Base-by-base conservation (phyloP, 805 yeast genomes). In the Brettanomyces sp. region DNA sequence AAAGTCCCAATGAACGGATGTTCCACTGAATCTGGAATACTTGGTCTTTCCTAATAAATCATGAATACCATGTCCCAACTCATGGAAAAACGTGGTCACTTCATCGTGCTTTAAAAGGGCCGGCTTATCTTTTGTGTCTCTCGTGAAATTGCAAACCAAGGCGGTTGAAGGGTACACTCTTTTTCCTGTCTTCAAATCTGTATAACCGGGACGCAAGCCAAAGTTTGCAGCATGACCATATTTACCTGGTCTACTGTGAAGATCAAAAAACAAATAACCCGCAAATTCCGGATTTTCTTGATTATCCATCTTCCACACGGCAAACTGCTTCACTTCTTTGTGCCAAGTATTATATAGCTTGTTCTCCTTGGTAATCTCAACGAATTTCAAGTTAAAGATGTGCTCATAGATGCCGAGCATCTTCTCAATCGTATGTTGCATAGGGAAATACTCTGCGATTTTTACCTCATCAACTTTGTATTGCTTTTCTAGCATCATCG, bases 221-320 rank as follows among this genome's bases (percentile, higher is more conserved):
- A 87, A 86, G 59, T 83, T 83, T 5, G 95, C 95, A 39, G 95
- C 95, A 61, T 87, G 95, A 2, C 89, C 85, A 64, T 85, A 87
- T 62, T 87, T 87, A 55, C 91, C 91, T 47, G 80, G 83, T 58
- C 95, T 76, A 52, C 95, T 95, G 61, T 85, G 90, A 56, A 86
- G 66, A 62, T 87, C 95, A 51, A 87, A 78, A 63, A 80, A 83
- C 41, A 87, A 64, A 77, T 85, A 82, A 30, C 95, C 95, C 48
- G 78, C 74, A 64, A 87, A 86, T 49, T 70, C 74, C 13, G 80
- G 79, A 1, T 54, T 52, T n/a, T 59, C 53, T 28, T 60, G 58
- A 38, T 71, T 62, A 52, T 81, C 86, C 56, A 74, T 65, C 50
- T 74, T 73, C 82, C 85, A 85, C 45, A 84, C 88, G 3, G 85